A percentile compares a stretch with the other conserved stretches of the same genome.
These are phyloP conservation scores for Fusarium pilosicola DNA, from an alignment of 2,329 filamentous ascomycete genomes.

Conservation along the genomic window DNA sequence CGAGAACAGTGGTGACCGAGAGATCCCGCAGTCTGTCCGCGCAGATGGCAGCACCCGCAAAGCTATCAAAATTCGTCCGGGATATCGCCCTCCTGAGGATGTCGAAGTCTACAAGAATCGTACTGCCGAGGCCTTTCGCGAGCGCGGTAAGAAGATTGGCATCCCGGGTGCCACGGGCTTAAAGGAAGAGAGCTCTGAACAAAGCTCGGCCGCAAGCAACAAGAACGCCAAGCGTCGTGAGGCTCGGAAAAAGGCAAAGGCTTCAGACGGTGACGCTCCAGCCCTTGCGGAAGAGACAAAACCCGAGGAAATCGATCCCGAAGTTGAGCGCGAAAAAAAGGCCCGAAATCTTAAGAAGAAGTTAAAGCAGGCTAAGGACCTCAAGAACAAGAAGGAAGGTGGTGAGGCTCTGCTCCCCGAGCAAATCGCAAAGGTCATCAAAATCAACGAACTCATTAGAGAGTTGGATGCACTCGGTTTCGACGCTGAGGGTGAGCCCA, in stretches of 20 bases:
- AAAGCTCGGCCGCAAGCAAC: slow-evolving; percentile 66
- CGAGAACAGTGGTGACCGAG: slow-evolving; percentile 78
- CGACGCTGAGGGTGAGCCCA: slow-evolving; percentile 76
- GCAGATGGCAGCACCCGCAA: slow-evolving; percentile 91
- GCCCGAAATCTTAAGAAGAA: slow-evolving; percentile 93
- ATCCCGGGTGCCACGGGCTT: slow-evolving; percentile 78
- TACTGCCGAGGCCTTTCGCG: slow-evolving; percentile 85
- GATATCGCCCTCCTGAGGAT: slow-evolving; percentile 94
- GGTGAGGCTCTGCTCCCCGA: slow-evolving; percentile 88
- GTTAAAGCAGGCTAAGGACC: slow-evolving; percentile 88
- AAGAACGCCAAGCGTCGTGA: slow-evolving; percentile 87
- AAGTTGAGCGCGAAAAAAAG: slow-evolving; percentile 90
- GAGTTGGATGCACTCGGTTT: slow-evolving; percentile 89
- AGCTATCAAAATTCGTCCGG: slow-evolving; percentile 92
- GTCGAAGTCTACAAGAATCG: slow-evolving; percentile 96
- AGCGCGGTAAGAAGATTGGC: slow-evolving; percentile 67
- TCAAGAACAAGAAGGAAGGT: slow-evolving; percentile 89
- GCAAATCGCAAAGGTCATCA: slow-evolving; percentile 97
- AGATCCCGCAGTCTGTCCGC: slow-evolving; percentile 88
- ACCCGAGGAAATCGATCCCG: slow-evolving; percentile 67
- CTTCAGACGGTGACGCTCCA: slow-evolving; percentile 64
- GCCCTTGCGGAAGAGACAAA: slow-evolving; percentile 33
- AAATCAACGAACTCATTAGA: slow-evolving; percentile 91
- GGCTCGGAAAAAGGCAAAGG: slow-evolving; percentile 65
- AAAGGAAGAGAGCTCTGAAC: slow-evolving; percentile 60